Percentiles rank a stretch among this genome's conserved stretches.
Evolutionary conservation across 352 stramenopile species (phyloP).

Genomic region (Phytophthora chlamydospora): DNA sequence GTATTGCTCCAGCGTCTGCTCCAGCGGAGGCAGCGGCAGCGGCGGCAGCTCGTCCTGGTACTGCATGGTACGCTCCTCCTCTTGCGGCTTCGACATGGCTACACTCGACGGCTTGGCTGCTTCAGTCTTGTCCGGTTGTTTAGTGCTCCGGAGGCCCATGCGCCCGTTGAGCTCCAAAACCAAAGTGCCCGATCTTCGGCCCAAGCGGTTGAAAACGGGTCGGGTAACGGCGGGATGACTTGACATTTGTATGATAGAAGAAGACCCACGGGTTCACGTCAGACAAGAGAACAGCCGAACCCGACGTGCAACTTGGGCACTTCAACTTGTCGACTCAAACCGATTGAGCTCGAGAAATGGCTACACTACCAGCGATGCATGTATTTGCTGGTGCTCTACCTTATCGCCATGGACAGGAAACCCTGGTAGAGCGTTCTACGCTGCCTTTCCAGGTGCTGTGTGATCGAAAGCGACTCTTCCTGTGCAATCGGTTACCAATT

Average conservation of each 20-base stretch:
- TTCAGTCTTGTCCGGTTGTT: conserved; percentile 3
- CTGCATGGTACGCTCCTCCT: conserved; percentile 72
- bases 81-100: conserved; percentile 20
- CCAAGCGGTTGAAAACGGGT: conserved; percentile 18
- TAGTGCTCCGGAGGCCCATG: conserved; percentile 33
- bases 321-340: conserved; percentile 1
- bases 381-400: no score
- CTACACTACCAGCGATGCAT: no score
- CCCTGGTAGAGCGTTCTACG: no score
- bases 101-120: conserved; percentile 10
- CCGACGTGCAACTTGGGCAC: conserved; percentile 28
- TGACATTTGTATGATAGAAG: conserved; percentile 12
- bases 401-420: no score
- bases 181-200: conserved; percentile 26
- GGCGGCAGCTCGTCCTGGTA: conserved; percentile 89
- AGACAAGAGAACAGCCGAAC: conserved; percentile 9
- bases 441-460: background rate
- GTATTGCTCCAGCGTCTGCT: conserved; percentile 94
- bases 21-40: conserved; percentile 93
- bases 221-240: conserved; percentile 10
- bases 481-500: conserved; percentile 5
- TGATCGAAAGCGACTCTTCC: conserved; percentile 16
- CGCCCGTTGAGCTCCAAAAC: conserved; percentile 24
- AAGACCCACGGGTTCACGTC: conserved; percentile 20
- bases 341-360: no score